Evolutionary conservation across 179 eudicot species (phyloP).

Genomic region (Monotropa hypopitys): DNA sequence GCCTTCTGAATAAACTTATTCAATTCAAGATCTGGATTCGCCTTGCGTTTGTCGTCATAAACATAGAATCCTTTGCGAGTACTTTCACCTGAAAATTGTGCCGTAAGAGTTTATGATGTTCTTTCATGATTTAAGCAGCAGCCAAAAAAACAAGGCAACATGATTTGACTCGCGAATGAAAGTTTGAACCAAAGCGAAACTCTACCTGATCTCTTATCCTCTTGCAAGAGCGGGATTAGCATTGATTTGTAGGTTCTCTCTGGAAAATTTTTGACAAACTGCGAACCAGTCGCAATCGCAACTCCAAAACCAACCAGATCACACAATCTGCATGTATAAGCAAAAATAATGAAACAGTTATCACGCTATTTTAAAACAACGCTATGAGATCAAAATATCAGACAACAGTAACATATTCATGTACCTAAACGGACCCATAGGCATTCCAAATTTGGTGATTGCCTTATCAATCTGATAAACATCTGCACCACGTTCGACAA

Average conservation of each 20-base stretch:
- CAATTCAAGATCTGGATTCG: slow-evolving; percentile 73
- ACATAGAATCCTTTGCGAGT: slow-evolving; percentile 72
- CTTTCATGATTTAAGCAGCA: neutral
- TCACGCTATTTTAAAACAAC: neutral
- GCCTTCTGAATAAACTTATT: slow-evolving; percentile 62
- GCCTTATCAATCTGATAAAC: slow-evolving; percentile 66
- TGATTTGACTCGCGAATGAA: neutral
- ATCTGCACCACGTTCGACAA: slow-evolving; percentile 76
- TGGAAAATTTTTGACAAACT: slow-evolving; percentile 61
- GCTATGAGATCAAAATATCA: neutral
- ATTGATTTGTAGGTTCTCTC: slow-evolving; percentile 77
- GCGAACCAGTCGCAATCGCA: slow-evolving; percentile 63
- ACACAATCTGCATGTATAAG: slow-evolving; percentile 37
- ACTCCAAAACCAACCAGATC: slow-evolving; percentile 95
- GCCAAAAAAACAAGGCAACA: neutral
- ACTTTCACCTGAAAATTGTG: slow-evolving; percentile 50
- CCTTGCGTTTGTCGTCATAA: slow-evolving; percentile 62
- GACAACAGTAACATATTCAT: neutral
- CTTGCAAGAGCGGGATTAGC: slow-evolving; percentile 79
- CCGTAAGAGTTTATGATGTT: neutral
- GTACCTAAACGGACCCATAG: slow-evolving; percentile 97
- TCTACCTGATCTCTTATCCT: slow-evolving; percentile 89
- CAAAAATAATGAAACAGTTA: neutral
- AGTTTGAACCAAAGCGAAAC: neutral
- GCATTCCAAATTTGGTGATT: slow-evolving; percentile 88